Percentiles rank a stretch among this genome's conserved stretches.
These are phyloP conservation scores for Boletellus emodensis DNA, from an alignment of 768 basidiomycete species.

Conservation along the genomic window DNA sequence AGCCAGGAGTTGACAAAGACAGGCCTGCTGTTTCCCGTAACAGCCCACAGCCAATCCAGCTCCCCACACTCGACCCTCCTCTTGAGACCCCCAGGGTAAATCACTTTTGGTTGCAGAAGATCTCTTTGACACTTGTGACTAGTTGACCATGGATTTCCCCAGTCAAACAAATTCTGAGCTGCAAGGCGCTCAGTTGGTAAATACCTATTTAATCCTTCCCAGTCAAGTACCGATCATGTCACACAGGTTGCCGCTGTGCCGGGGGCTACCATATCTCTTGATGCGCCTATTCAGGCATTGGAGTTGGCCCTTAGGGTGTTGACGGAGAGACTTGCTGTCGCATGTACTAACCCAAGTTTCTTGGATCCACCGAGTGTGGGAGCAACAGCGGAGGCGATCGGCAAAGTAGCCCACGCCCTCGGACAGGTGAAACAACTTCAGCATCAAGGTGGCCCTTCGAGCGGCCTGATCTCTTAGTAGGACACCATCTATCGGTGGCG, in stretches of 20 bases:
- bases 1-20: constrained; percentile 10
- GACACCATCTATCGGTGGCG: constrained; percentile 3
- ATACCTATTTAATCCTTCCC: not conserved
- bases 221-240: constrained; percentile 2
- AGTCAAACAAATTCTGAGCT: constrained; percentile 11
- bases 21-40: constrained; percentile 10
- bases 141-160: constrained; percentile 24
- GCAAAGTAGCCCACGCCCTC: constrained; percentile 61
- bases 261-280: constrained; percentile 7
- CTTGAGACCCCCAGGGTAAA: constrained; percentile 27
- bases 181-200: constrained; percentile 18
- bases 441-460: constrained; percentile 26
- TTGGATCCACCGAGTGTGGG: constrained; percentile 50
- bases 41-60: constrained; percentile 31
- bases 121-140: constrained; percentile 5
- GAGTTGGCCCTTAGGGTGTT: constrained; percentile 50
- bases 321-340: constrained; percentile 45
- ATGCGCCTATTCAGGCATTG: constrained; percentile 43
- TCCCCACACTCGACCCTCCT: constrained; percentile 32
- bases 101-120: not conserved
- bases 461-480: constrained; percentile 15
- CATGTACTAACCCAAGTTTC: constrained; percentile 36
- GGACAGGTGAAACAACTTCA: constrained; percentile 56
- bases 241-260: constrained; percentile 18
- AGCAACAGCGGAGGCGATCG: constrained; percentile 63